These are phyloP conservation scores for Prunus yedoensis DNA, from an alignment of 331 rosid species.

Conservation along the genomic window DNA sequence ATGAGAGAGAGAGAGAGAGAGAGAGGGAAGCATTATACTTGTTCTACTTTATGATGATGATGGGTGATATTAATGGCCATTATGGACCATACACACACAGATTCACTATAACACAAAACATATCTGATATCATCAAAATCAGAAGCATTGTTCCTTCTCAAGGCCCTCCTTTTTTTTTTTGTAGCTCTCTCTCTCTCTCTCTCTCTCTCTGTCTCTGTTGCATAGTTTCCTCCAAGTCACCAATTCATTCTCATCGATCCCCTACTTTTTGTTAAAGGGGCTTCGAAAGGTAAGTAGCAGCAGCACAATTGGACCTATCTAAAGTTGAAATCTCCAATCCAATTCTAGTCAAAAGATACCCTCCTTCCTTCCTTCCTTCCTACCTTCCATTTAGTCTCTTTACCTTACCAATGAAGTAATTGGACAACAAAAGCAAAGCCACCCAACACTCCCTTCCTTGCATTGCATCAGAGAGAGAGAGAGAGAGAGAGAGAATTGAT, in stretches of 20 bases:
- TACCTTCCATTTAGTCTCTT: conserved; percentile 15
- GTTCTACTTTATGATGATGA: conserved; percentile 15
- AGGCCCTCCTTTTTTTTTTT: conserved; percentile 26
- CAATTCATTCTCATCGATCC: conserved; percentile 41
- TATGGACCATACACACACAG: conserved; percentile 32
- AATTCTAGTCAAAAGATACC: conserved; percentile 37
- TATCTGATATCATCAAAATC: conserved; percentile 1
- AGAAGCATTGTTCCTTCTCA: conserved; percentile 53
- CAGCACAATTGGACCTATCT: conserved; percentile 27
- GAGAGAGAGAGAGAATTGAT: neutral
- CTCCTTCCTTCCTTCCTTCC: neutral
- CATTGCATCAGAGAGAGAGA: neutral
- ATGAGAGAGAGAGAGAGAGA: neutral
- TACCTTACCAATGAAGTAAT: conserved; percentile 47
- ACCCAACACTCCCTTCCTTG: neutral
- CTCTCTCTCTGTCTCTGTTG: neutral
- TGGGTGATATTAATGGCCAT: conserved; percentile 1
- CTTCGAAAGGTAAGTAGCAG: conserved; percentile 6
- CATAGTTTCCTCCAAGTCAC: conserved; percentile 1
- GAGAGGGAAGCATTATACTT: conserved; percentile 3
- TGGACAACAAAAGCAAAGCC: conserved; percentile 20
- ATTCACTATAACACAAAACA: conserved; percentile 25
- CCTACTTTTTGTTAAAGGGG: conserved; percentile 39
- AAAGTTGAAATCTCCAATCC: conserved; percentile 32
- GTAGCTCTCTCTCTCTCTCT: neutral